Evolutionary conservation across 2,329 filamentous ascomycete genomes (phyloP).

Genomic region (Lasiodiplodia gonubiensis): DNA sequence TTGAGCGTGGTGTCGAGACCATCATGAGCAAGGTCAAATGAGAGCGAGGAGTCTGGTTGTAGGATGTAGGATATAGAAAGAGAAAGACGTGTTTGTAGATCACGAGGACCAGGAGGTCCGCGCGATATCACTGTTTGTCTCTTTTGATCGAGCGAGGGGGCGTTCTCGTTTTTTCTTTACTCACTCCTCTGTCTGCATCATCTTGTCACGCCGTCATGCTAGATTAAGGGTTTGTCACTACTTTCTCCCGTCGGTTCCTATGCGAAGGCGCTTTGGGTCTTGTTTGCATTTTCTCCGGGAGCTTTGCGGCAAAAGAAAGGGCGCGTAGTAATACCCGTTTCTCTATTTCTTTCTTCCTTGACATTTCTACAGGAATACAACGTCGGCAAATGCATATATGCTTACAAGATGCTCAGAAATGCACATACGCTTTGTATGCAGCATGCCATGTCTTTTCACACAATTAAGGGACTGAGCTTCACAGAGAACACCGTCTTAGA

Average conservation of each 20-base stretch:
- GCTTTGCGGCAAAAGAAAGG: neutral
- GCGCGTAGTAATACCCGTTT: neutral
- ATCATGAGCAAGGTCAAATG: slow-evolving; percentile 93
- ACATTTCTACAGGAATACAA: neutral
- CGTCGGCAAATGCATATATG: neutral
- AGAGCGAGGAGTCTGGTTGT: neutral
- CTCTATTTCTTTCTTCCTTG: neutral
- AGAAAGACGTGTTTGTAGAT: neutral
- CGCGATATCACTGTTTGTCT: neutral
- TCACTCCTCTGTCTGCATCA: neutral
- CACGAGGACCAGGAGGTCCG: neutral
- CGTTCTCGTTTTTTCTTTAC: neutral
- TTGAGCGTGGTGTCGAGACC: slow-evolving; percentile 82
- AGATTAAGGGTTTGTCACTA: neutral
- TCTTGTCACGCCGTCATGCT: neutral
- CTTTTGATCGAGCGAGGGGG: slow-evolving; percentile 4
- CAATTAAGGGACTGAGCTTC: neutral
- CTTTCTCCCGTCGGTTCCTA: neutral
- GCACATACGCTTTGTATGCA: neutral
- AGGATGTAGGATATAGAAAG: neutral
- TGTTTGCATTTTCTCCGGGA: neutral
- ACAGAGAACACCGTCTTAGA: neutral
- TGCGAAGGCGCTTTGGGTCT: neutral
- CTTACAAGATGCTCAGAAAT: neutral
- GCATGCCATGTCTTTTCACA: neutral